Evolutionary conservation across 2,329 filamentous ascomycete genomes (phyloP).

Genomic region (Fusarium sp.): DNA sequence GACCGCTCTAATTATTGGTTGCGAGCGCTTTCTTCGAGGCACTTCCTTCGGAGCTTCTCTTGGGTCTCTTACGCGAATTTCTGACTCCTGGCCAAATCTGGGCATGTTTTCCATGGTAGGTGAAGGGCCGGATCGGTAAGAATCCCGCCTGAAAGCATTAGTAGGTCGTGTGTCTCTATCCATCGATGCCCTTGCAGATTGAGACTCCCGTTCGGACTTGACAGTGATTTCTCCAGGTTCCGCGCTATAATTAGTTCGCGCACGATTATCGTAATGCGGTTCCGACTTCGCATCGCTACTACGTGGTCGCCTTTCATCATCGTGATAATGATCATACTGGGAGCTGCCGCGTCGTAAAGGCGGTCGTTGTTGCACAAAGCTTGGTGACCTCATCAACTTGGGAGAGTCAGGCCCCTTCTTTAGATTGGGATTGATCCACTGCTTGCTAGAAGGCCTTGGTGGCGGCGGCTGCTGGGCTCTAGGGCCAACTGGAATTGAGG

Average conservation of each 20-base stretch:
- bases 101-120: constrained; percentile 38
- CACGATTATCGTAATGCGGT: constrained; percentile 50
- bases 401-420: constrained; percentile 65
- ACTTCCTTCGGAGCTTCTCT: constrained; percentile 23
- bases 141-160: constrained; percentile 29
- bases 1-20: constrained; percentile 47
- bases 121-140: constrained; percentile 34
- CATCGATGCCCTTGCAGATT: constrained; percentile 45
- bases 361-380: constrained; percentile 57
- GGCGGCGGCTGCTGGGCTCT: constrained; percentile 60
- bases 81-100: constrained; percentile 21
- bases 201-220: constrained; percentile 54
- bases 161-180: constrained; percentile 36
- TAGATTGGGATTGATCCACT: constrained; percentile 67
- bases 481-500: constrained; percentile 64
- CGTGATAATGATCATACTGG: constrained; percentile 52
- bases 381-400: constrained; percentile 61
- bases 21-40: constrained; percentile 42
- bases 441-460: constrained; percentile 64
- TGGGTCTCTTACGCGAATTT: constrained; percentile 20
- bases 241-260: constrained; percentile 54
- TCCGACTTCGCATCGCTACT: constrained; percentile 65
- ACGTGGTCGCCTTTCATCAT: constrained; percentile 57
- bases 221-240: constrained; percentile 60
- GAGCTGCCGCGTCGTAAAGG: constrained; percentile 51